Conservation (phyloP, 306 rosid species). For the Vigna radiata region DNA sequence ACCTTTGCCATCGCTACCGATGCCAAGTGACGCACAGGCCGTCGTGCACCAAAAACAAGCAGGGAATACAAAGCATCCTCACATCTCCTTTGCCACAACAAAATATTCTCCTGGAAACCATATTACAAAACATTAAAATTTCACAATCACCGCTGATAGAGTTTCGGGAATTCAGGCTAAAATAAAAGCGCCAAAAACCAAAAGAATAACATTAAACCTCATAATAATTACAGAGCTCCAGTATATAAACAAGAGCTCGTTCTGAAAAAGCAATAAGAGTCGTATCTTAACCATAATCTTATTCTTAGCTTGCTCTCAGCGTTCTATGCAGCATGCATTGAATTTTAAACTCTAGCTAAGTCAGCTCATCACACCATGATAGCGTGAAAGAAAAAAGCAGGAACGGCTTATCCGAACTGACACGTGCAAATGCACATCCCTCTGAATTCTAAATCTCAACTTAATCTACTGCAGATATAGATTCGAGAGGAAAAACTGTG, state of each 20-base stretch:
- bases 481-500: constrained; percentile 11
- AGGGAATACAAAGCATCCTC: constrained; percentile 89
- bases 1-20: constrained; percentile 88
- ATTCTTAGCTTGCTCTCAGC: constrained; percentile 1
- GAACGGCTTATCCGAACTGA: constrained; percentile 23
- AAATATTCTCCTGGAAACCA: constrained; percentile 76
- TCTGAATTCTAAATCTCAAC: constrained; percentile 25
- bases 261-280: constrained; percentile 17
- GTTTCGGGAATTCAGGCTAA: constrained; percentile 30
- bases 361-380: constrained; percentile 13
- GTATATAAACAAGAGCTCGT: constrained; percentile 8
- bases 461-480: not conserved
- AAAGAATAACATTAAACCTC: constrained; percentile 16
- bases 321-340: constrained; percentile 1
- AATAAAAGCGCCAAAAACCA: constrained; percentile 23
- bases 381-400: not conserved
- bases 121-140: constrained; percentile 31
- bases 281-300: not conserved
- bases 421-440: constrained; percentile 22
- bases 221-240: not conserved
- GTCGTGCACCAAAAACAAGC: constrained; percentile 88
- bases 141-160: not conserved
- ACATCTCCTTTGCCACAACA: constrained; percentile 95
- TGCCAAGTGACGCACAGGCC: constrained; percentile 96
- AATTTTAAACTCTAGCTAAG: constrained; percentile 16